Percentiles rank a stretch among this genome's conserved stretches.
These are phyloP conservation scores for Fusarium buharicum DNA, from an alignment of 2,329 filamentous ascomycete genomes.

Conservation along the genomic window DNA sequence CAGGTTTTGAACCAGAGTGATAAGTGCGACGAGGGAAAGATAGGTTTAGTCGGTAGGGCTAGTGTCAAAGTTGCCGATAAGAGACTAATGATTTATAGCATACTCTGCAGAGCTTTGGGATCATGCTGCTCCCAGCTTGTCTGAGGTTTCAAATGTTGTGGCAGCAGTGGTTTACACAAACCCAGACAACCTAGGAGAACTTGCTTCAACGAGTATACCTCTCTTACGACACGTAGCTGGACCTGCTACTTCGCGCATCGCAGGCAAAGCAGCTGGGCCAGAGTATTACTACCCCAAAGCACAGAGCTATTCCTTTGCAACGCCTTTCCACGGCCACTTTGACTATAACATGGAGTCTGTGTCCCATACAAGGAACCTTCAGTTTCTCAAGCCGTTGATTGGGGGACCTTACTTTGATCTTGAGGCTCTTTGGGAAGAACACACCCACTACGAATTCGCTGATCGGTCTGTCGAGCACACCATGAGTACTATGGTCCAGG, in stretches of 20 bases:
- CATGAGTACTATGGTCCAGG: constrained; percentile 82
- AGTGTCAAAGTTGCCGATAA: rapidly evolving
- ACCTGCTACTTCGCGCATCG: not conserved
- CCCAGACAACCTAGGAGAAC: not conserved
- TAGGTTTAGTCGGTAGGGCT: constrained; percentile 51
- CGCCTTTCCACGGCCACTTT: constrained; percentile 63
- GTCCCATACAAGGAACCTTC: constrained; percentile 72
- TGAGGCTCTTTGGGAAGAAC: constrained; percentile 82
- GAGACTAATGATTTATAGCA: not conserved
- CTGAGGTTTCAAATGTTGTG: constrained; percentile 35
- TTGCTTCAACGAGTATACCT: constrained; percentile 12
- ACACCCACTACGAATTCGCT: constrained; percentile 76
- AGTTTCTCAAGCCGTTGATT: constrained; percentile 71
- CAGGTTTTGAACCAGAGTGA: constrained; percentile 38
- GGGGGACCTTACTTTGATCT: constrained; percentile 77
- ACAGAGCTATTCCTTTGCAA: constrained; percentile 54
- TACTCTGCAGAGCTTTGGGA: constrained; percentile 39
- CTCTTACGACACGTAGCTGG: constrained; percentile 36
- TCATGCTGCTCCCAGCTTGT: constrained; percentile 30
- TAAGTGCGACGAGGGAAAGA: constrained; percentile 53
- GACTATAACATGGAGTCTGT: constrained; percentile 65
- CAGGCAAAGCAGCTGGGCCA: not conserved
- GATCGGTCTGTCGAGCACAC: constrained; percentile 75
- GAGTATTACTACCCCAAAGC: constrained; percentile 55
- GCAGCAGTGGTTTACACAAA: constrained; percentile 39